phyloP scores from a whole-genome alignment of 768 basidiomycete genomes.

The Amanita inopinata region DNA sequence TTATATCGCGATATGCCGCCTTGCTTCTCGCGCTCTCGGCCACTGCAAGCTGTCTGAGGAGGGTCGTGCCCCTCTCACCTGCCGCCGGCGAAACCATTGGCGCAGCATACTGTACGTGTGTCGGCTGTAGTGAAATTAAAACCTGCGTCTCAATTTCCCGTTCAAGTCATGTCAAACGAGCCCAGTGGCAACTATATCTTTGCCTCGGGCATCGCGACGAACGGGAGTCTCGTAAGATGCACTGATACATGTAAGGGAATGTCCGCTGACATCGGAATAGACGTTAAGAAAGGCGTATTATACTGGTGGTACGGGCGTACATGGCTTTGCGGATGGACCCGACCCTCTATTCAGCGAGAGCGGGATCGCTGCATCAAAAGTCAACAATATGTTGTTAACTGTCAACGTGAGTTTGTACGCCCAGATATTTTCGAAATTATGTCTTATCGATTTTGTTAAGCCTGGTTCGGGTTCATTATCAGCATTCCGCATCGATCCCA shows the following conservation, averaged over 20 bases:
- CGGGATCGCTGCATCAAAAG: constrained; percentile 25
- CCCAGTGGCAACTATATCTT: too few species aligned
- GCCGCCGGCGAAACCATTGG: constrained; percentile 15
- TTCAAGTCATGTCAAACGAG: constrained; percentile 42
- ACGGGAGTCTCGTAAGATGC: neutral
- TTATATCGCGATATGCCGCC: too few species aligned
- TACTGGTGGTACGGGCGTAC: constrained; percentile 25
- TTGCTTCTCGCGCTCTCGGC: too few species aligned
- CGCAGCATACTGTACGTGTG: constrained; percentile 20
- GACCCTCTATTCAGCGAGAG: constrained; percentile 34
- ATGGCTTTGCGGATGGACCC: constrained; percentile 24
- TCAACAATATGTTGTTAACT: constrained; percentile 22
- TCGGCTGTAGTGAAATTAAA: neutral
- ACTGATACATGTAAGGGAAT: neutral
- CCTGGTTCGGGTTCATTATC: constrained; percentile 37
- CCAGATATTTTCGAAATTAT: neutral
- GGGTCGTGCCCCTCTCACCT: neutral
- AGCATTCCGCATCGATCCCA: neutral
- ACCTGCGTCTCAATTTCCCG: neutral
- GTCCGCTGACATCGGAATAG: constrained; percentile 7
- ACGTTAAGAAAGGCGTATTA: constrained; percentile 20
- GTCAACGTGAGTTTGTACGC: constrained; percentile 21
- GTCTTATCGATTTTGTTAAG: constrained; percentile 15
- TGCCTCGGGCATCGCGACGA: neutral
- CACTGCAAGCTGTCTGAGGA: neutral